Conservation (phyloP, 2,329 filamentous ascomycete species). For the Madurella mycetomatis region DNA sequence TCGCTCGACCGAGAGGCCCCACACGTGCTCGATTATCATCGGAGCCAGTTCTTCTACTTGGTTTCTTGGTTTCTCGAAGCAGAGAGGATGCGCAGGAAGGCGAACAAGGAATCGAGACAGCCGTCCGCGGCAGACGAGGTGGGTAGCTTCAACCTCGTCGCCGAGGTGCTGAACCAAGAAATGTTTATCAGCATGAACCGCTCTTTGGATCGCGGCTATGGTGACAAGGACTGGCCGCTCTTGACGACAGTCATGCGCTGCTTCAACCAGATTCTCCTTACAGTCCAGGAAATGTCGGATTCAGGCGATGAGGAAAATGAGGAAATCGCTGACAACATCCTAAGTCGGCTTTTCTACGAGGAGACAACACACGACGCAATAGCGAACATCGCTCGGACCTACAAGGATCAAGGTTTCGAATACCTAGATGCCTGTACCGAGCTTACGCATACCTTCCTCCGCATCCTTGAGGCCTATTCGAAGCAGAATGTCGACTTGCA, state of each 20-base stretch:
- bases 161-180: slow-evolving; percentile 87
- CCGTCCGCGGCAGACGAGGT: slow-evolving; percentile 44
- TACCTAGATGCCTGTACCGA: slow-evolving; percentile 92
- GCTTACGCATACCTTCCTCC: slow-evolving; percentile 83
- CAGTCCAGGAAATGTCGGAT: slow-evolving; percentile 86
- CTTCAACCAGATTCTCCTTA: slow-evolving; percentile 89
- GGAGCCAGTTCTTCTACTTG: slow-evolving; percentile 85
- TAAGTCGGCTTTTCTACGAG: slow-evolving; percentile 97
- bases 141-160: slow-evolving; percentile 80
- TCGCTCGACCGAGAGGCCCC: slow-evolving; percentile 87
- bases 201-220: slow-evolving; percentile 71
- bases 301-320: slow-evolving; percentile 87
- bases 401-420: slow-evolving; percentile 89
- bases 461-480: slow-evolving; percentile 87
- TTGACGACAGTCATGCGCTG: slow-evolving; percentile 86
- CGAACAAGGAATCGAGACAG: slow-evolving; percentile 51
- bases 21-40: slow-evolving; percentile 71
- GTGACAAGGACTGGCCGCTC: slow-evolving; percentile 83
- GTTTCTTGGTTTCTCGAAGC: slow-evolving; percentile 90
- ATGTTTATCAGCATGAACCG: slow-evolving; percentile 87
- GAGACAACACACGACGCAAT: slow-evolving; percentile 89
- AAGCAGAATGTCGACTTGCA: slow-evolving; percentile 95
- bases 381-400: slow-evolving; percentile 73
- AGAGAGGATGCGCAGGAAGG: slow-evolving; percentile 66
- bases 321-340: slow-evolving; percentile 95